Evolutionary conservation across 2,329 filamentous ascomycete species (phyloP).

Genomic region (Aspergillus ibericus): DNA sequence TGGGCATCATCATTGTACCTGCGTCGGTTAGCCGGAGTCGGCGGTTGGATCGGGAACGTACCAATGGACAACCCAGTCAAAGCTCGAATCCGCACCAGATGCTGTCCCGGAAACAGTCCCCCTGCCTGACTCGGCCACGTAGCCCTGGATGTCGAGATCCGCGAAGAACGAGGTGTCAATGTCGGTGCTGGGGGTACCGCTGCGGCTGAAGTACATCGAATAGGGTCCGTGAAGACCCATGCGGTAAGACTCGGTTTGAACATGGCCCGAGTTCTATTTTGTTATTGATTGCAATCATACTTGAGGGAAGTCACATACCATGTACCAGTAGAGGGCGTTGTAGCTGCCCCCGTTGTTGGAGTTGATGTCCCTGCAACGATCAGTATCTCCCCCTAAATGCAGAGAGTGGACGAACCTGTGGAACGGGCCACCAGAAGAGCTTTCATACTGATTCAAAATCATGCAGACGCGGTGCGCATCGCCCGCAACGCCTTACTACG

Average conservation of each 20-base stretch:
- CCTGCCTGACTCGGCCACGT: constrained; percentile 56
- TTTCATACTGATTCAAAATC: constrained; percentile 58
- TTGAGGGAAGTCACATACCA: constrained; percentile 37
- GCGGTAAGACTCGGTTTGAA: constrained; percentile 61
- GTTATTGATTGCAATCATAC: not conserved
- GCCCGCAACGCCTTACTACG: constrained; percentile 27
- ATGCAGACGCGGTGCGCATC: constrained; percentile 60
- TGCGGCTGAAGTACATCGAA: constrained; percentile 60
- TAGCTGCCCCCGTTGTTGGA: constrained; percentile 61
- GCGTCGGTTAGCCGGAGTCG: not conserved
- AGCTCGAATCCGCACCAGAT: constrained; percentile 54
- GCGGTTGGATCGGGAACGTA: constrained; percentile 10
- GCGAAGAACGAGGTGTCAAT: constrained; percentile 62
- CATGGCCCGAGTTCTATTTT: constrained; percentile 60
- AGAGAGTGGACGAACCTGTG: constrained; percentile 44
- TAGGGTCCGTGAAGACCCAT: constrained; percentile 68
- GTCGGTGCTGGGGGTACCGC: constrained; percentile 53
- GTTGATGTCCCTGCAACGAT: constrained; percentile 56
- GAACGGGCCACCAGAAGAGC: constrained; percentile 66
- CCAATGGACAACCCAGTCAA: constrained; percentile 65
- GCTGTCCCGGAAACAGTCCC: constrained; percentile 63
- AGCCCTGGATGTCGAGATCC: constrained; percentile 59
- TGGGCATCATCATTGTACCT: constrained; percentile 60
- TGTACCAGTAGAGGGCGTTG: constrained; percentile 66
- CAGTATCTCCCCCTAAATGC: not conserved